A percentile compares a stretch with the other conserved stretches of the same genome.
These are phyloP conservation scores for Westerdykella sp. DNA, from an alignment of 2,329 filamentous ascomycete species.

Conservation along the genomic window DNA sequence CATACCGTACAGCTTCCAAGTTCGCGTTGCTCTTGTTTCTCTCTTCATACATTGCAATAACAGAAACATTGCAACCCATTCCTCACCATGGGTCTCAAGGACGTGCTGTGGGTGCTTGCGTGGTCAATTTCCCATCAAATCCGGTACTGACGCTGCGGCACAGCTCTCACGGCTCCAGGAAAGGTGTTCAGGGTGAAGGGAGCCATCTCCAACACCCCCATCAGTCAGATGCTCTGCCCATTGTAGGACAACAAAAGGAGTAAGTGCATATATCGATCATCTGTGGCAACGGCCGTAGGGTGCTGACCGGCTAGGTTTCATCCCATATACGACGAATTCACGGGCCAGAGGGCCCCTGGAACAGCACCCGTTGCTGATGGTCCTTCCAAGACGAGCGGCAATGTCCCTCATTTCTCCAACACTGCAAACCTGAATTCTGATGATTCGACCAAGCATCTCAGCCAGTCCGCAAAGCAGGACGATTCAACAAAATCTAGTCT, in stretches of 20 bases:
- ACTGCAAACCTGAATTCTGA: conserved; percentile 4
- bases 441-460: conserved; percentile 1
- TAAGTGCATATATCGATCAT: not conserved
- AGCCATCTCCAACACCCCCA: conserved; percentile 10
- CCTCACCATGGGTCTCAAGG: conserved; percentile 40
- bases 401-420: conserved; percentile 10
- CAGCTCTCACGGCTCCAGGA: conserved; percentile 25
- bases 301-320: conserved; percentile 6
- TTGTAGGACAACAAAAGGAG: not conserved
- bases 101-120: conserved; percentile 33
- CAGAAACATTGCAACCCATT: not conserved
- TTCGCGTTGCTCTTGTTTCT: not conserved
- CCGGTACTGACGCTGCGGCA: conserved; percentile 1
- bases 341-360: conserved; percentile 3
- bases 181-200: conserved; percentile 25
- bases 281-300: too few species aligned
- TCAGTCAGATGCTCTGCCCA: not conserved
- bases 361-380: conserved; percentile 4
- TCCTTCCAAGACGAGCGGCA: conserved; percentile 6
- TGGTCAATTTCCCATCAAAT: not conserved
- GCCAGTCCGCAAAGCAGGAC: not conserved
- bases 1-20: not conserved
- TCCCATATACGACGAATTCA: conserved; percentile 29
- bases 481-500: conserved; percentile 4
- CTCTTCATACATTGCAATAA: not conserved